A percentile compares a stretch with the other conserved stretches of the same genome.
Evolutionary conservation across 768 basidiomycete species (phyloP).

Genomic region (Suillus occidentalis): DNA sequence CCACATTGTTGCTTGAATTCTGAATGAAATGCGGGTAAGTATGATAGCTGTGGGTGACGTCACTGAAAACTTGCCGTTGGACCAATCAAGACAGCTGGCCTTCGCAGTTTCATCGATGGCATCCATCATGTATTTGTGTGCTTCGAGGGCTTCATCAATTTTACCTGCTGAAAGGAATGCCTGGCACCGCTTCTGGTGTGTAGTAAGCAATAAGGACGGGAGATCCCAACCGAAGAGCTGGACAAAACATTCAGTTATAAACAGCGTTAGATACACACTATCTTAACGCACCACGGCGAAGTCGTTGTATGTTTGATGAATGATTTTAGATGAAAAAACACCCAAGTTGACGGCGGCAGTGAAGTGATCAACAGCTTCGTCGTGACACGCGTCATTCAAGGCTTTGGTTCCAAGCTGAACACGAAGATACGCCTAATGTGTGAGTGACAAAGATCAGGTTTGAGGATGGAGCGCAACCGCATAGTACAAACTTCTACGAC

Average conservation of each 20-base stretch:
- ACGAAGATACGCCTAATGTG: not conserved
- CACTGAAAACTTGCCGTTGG: not conserved
- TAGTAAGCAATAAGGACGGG: not conserved
- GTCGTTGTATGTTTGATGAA: not conserved
- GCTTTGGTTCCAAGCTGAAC: not conserved
- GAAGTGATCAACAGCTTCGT: not conserved
- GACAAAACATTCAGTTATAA: not conserved
- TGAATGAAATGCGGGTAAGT: not conserved
- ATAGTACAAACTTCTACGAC: too few species aligned
- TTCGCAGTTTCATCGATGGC: too few species aligned
- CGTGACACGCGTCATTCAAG: not conserved
- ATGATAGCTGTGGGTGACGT: not conserved
- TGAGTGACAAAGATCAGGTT: too few species aligned
- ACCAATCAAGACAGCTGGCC: not conserved
- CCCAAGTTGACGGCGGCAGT: not conserved
- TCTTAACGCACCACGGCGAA: not conserved
- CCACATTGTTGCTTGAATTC: not conserved
- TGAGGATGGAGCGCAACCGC: too few species aligned
- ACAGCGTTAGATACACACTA: too few species aligned
- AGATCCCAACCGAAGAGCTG: not conserved
- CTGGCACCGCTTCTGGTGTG: not conserved
- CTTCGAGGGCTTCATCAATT: too few species aligned
- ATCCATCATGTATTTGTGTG: too few species aligned
- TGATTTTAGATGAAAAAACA: not conserved
- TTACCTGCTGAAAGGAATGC: not conserved